Percentiles rank a stretch among this genome's conserved stretches.
These are phyloP conservation scores for Chlorophyllum brunneum DNA, from an alignment of 768 basidiomycete species.

Conservation along the genomic window DNA sequence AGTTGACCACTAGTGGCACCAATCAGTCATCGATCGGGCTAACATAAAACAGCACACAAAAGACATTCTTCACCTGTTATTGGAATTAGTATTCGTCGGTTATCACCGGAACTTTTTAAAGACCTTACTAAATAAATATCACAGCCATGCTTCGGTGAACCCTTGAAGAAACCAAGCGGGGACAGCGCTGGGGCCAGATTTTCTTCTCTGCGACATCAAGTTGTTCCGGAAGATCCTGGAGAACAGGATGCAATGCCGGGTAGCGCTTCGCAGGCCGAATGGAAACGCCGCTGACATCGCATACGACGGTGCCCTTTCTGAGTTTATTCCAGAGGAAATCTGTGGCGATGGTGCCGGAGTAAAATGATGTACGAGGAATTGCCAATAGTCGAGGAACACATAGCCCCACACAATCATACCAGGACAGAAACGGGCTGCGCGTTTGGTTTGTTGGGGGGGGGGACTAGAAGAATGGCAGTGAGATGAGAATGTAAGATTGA, in stretches of 20 bases:
- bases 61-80: not conserved
- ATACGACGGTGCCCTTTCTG: slow-evolving; percentile 24
- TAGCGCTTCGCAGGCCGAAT: slow-evolving; percentile 28
- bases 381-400: slow-evolving; percentile 29
- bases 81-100: not conserved
- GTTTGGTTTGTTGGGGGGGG: not conserved
- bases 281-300: slow-evolving; percentile 37
- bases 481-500: not conserved
- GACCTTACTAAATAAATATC: slow-evolving; percentile 39
- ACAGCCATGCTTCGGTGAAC: slow-evolving; percentile 29
- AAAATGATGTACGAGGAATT: slow-evolving; percentile 19
- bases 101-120: not conserved
- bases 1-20: not conserved
- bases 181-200: slow-evolving; percentile 31
- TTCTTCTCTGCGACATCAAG: slow-evolving; percentile 27
- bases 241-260: slow-evolving; percentile 27
- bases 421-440: slow-evolving; percentile 22
- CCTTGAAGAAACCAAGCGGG: slow-evolving; percentile 37
- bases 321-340: slow-evolving; percentile 32
- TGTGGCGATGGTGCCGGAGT: slow-evolving; percentile 8
- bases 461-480: not conserved
- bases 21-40: not conserved
- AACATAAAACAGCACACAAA: not conserved
- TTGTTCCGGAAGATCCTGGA: slow-evolving; percentile 33
- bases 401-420: slow-evolving; percentile 31